Base-by-base conservation (phyloP, 2,329 filamentous ascomycete genomes). In the Zalaria sp. region DNA sequence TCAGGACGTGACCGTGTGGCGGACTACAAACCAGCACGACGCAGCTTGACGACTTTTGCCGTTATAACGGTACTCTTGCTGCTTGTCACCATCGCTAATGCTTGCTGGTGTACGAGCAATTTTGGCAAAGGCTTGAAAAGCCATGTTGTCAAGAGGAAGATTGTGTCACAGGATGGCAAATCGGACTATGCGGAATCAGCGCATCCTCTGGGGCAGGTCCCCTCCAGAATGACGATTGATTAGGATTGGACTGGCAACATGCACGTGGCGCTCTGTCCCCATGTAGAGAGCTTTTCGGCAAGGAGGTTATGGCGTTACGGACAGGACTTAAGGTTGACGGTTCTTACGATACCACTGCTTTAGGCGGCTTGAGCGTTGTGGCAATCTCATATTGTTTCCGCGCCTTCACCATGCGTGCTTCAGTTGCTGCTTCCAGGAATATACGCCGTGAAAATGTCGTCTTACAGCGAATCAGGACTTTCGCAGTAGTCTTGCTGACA, bases 1-100 rank as follows among this genome's bases (percentile, higher is more conserved):
- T 40, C 40, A n/a, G 34, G 11, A 8, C 34, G 41, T 25, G 42
- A 58, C 1, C 61, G 63, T 32, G 53, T 58, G 36, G 43, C 53
- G 2, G 70, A 77, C 49, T 98, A 96, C 66, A 59, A 71, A 40
- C 81, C 89, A 4, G 89, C 91, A 32, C 77, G 81, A 47, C 83
- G 82, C 56, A 89, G 83, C 10, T 71, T 98, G 56, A 95, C 89
- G 4, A 85, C 87, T 45, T 98, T 98, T 56, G 89, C 91, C 40
- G 79, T 94, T 48, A 81, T 98, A 54, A 95, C 91, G 34, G 84
- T 98, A 45, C 64, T 93, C 27, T 69, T 96, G 46, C 85, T 98
- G 52, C 67, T 96, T 40, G 67, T 87, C 47, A 98, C 91, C 45
- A 95, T 98, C 53, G 64, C 74, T 59, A 88, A 93, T 52, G 88